Base-by-base conservation (phyloP, 2,329 filamentous ascomycete species). In the Penicillium hesseltinei region DNA sequence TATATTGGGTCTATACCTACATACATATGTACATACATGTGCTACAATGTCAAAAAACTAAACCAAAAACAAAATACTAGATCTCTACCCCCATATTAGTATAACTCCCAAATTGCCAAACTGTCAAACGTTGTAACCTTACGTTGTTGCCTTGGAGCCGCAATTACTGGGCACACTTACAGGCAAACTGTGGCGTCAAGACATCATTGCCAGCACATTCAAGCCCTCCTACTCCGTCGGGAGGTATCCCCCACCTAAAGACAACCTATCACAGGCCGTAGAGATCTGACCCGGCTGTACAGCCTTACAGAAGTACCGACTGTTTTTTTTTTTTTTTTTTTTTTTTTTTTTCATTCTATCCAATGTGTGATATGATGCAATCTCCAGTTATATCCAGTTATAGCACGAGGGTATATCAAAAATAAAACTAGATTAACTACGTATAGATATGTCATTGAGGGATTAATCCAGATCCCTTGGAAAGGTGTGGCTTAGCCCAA, bases 101-200 rank as follows among this genome's bases (percentile, higher is more conserved):
- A 35, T 17, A 17, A 39, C 39, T 42, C 7, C 25, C 21, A 42
- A 29, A 27, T 2, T 25, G 13, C 17, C 13, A 42, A 29, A 27
- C 4, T 42, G 13, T 42, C 21, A 42, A 29, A 27, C 2, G 23
- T 29, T 7, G 19, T 35, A 35, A 35, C 35, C 45, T 35, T 35
- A 51, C 29, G 36, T 57, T 61, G 62, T 62, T 65, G 61, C 62
- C 59, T 65, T 61, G 57, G 56, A 61, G 61, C 62, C 59, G 57
- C 57, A 61, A 47, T 47, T 51, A 48, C 15, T 23, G 29, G 13
- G 19, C 13, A 33, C 27, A 19, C 27, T n/a, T 10, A 21, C n/a
- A 31, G 43, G 10, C 17, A 31, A 8, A 23, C 25, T 48, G 38
- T 57, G 31, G 31, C 55, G 25, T 27, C 25, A 45, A 62, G 53